phyloP scores from a whole-genome alignment of 257 asterid species.

The Solanum sejunctum region DNA sequence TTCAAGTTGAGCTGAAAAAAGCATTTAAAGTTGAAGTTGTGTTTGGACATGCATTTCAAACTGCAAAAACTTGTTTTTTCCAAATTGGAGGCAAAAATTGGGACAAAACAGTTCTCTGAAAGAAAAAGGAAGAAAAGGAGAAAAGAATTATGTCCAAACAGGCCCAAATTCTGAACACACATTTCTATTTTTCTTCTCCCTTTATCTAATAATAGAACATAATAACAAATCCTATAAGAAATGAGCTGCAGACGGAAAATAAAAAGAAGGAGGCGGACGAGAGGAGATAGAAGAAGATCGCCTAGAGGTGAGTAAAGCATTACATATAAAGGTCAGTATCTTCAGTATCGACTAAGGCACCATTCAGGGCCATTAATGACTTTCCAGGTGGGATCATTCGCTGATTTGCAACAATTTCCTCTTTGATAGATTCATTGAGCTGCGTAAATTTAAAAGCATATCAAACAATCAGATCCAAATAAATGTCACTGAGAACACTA shows the following conservation, averaged over 20 bases:
- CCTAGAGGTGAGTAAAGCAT: slow-evolving; percentile 22
- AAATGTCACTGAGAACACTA: slow-evolving; percentile 2
- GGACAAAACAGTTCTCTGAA: neutral
- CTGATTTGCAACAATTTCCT: slow-evolving; percentile 86
- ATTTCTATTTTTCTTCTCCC: neutral
- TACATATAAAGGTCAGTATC: slow-evolving; percentile 94
- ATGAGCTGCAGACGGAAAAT: neutral
- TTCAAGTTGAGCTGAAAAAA: neutral
- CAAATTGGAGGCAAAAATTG: neutral
- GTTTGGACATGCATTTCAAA: neutral
- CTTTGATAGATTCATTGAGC: slow-evolving; percentile 91
- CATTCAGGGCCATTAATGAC: slow-evolving; percentile 95
- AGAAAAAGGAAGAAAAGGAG: neutral
- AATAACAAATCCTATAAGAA: neutral
- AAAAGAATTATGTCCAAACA: neutral
- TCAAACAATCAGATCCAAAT: slow-evolving; percentile 11
- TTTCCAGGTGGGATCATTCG: slow-evolving; percentile 98
- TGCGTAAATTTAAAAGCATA: slow-evolving; percentile 27
- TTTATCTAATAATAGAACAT: neutral
- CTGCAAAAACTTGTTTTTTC: neutral
- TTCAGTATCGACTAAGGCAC: slow-evolving; percentile 89
- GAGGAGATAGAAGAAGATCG: neutral
- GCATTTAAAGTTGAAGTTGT: neutral
- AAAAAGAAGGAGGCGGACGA: neutral
- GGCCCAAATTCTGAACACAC: neutral